Percentiles rank a stretch among this genome's conserved stretches.
These are phyloP conservation scores for Erythrobasidium hasegawianum DNA, from an alignment of 1,284 basidiomycete species.

Conservation along the genomic window DNA sequence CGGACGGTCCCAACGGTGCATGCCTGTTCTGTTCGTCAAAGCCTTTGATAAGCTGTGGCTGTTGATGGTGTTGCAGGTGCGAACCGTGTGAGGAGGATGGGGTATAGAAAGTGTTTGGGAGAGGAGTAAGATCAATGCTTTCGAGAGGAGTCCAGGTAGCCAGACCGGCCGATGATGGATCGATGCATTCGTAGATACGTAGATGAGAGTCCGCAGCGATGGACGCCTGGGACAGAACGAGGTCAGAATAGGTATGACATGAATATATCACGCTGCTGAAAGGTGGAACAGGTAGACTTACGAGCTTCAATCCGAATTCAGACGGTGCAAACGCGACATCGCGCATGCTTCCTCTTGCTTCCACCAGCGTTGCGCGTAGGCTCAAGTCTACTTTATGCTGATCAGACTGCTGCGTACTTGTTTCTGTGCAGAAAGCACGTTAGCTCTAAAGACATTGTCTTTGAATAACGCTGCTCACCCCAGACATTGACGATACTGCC, in stretches of 20 bases:
- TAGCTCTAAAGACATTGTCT: neutral
- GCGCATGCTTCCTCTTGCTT: slow-evolving; percentile 77
- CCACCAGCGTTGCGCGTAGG: slow-evolving; percentile 68
- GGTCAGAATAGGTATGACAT: neutral
- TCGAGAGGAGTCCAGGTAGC: slow-evolving; percentile 72
- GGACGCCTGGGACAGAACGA: slow-evolving; percentile 60
- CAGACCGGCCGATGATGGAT: slow-evolving; percentile 56
- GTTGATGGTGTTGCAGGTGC: slow-evolving; percentile 34
- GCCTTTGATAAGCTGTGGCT: slow-evolving; percentile 52
- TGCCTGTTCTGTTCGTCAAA: slow-evolving; percentile 57
- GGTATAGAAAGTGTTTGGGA: slow-evolving; percentile 41
- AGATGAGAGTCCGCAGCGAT: slow-evolving; percentile 80
- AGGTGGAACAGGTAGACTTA: slow-evolving; percentile 51
- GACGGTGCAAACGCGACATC: slow-evolving; percentile 79
- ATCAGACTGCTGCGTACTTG: slow-evolving; percentile 7
- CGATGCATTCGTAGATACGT: slow-evolving; percentile 83
- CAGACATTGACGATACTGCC: slow-evolving; percentile 43
- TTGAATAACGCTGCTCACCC: slow-evolving; percentile 49
- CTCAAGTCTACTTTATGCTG: slow-evolving; percentile 52
- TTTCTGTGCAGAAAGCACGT: slow-evolving; percentile 7
- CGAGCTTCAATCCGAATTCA: slow-evolving; percentile 78
- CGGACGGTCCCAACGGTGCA: slow-evolving; percentile 57
- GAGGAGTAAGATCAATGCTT: slow-evolving; percentile 67
- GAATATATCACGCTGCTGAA: neutral
- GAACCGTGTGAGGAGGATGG: slow-evolving; percentile 14